Evolutionary conservation across 1,139 yeast species (phyloP).

Genomic region (Pichia sp.): DNA sequence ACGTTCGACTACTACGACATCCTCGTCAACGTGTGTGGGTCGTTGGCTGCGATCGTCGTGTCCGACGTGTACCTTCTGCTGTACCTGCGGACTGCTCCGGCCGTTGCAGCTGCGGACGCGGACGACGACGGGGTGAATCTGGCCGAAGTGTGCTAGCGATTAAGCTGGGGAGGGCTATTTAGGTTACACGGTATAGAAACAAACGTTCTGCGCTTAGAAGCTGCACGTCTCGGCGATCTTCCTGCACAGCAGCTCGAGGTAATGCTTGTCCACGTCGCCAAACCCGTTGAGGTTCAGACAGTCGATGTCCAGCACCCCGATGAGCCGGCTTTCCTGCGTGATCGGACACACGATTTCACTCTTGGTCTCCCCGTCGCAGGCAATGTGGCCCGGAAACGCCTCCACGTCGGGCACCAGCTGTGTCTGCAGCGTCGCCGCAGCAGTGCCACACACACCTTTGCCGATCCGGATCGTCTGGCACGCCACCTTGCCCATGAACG

Average conservation of each 20-base stretch:
- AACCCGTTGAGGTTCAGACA: constrained; percentile 65
- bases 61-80: constrained; percentile 17
- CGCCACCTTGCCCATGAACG: constrained; percentile 96
- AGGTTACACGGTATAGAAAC: neutral
- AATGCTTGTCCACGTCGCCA: constrained; percentile 53
- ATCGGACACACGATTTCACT: constrained; percentile 94
- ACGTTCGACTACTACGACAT: constrained; percentile 30
- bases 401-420: constrained; percentile 77
- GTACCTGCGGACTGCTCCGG: constrained; percentile 8
- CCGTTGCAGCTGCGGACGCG: too few relatives aligned
- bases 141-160: neutral
- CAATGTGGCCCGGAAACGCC: constrained; percentile 85
- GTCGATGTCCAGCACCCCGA: constrained; percentile 87
- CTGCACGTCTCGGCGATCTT: constrained; percentile 49
- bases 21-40: constrained; percentile 28
- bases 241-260: constrained; percentile 56
- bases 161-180: neutral
- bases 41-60: constrained; percentile 23
- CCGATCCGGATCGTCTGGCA: constrained; percentile 80
- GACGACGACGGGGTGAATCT: neutral
- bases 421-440: constrained; percentile 54
- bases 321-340: constrained; percentile 32
- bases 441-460: constrained; percentile 87
- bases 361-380: constrained; percentile 92
- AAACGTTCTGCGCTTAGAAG: constrained; percentile 19